Evolutionary conservation across 371 early-diverging fungal genomes (phyloP).

Genomic region (Apophysomyces sp.): DNA sequence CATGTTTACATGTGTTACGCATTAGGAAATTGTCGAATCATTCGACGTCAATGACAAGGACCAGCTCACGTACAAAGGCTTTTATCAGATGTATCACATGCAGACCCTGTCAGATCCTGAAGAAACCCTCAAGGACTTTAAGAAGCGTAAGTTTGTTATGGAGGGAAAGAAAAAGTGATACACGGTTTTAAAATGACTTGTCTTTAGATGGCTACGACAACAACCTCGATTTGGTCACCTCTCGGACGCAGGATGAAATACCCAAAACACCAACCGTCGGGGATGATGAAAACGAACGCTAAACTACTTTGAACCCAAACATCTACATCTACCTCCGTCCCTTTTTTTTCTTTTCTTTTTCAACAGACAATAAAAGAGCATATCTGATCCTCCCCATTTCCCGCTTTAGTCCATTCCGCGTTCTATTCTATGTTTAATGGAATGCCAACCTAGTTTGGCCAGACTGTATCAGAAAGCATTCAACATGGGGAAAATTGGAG

Average conservation of each 20-base stretch:
- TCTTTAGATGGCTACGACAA: slow-evolving; percentile 39
- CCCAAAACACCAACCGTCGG: slow-evolving; percentile 2
- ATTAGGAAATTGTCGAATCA: slow-evolving; percentile 54
- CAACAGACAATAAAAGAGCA: background rate
- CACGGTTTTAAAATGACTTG: background rate
- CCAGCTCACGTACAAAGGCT: slow-evolving; percentile 60
- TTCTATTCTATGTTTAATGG: too few relatives aligned
- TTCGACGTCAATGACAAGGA: slow-evolving; percentile 59
- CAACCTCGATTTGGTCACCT: slow-evolving; percentile 32
- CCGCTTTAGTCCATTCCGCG: too few relatives aligned
- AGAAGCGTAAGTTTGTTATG: slow-evolving; percentile 41
- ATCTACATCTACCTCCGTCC: background rate
- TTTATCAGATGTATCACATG: slow-evolving; percentile 74
- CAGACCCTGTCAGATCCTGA: slow-evolving; percentile 68
- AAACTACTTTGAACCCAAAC: background rate
- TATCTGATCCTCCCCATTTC: background rate
- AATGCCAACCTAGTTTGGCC: too few relatives aligned
- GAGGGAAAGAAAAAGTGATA: background rate
- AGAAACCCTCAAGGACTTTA: slow-evolving; percentile 74
- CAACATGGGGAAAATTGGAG: too few relatives aligned
- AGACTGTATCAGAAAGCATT: too few relatives aligned
- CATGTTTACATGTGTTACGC: background rate
- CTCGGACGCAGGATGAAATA: slow-evolving; percentile 26
- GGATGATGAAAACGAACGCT: background rate
- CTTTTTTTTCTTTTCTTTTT: background rate